Conservation (phyloP, 169 alveolate species). For the Theileria sp. region DNA sequence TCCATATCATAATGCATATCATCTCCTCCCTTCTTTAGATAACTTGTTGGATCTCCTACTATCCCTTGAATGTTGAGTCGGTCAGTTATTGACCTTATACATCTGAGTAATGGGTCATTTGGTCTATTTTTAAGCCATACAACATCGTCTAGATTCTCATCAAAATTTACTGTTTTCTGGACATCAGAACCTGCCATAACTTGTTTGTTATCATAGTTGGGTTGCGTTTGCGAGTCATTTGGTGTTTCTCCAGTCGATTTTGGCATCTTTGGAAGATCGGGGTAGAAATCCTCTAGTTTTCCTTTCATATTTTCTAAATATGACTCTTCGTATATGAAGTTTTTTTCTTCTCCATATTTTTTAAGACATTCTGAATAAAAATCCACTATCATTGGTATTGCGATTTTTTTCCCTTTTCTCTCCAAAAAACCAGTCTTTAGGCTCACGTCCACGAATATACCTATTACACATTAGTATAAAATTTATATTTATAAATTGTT, state of each 20-base stretch:
- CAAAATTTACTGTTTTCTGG: slow-evolving; percentile 32
- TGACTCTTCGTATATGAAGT: slow-evolving; percentile 68
- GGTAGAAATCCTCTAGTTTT: slow-evolving; percentile 1
- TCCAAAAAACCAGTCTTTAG: slow-evolving; percentile 33
- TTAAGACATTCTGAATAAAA: slow-evolving; percentile 74
- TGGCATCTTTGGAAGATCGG: background rate
- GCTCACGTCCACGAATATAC: slow-evolving; percentile 54
- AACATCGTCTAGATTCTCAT: slow-evolving; percentile 61
- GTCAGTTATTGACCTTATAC: slow-evolving; percentile 76
- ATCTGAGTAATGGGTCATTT: slow-evolving; percentile 71
- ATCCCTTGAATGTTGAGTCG: slow-evolving; percentile 74
- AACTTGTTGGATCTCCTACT: slow-evolving; percentile 76
- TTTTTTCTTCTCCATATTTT: slow-evolving; percentile 68
- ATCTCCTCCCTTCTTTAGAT: slow-evolving; percentile 76
- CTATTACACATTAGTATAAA: slow-evolving; percentile 15
- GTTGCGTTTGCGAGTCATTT: background rate
- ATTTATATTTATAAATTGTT: too few relatives aligned
- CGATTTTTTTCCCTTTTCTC: slow-evolving; percentile 1
- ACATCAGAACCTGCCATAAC: background rate
- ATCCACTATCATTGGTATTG: slow-evolving; percentile 65
- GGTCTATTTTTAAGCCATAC: slow-evolving; percentile 73
- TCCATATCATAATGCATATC: slow-evolving; percentile 80
- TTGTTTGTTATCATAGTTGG: background rate
- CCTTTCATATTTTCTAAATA: slow-evolving; percentile 22
- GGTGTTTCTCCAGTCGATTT: background rate